These are phyloP conservation scores for Leptographium procerum DNA, from an alignment of 2,329 filamentous ascomycete genomes.

Conservation along the genomic window DNA sequence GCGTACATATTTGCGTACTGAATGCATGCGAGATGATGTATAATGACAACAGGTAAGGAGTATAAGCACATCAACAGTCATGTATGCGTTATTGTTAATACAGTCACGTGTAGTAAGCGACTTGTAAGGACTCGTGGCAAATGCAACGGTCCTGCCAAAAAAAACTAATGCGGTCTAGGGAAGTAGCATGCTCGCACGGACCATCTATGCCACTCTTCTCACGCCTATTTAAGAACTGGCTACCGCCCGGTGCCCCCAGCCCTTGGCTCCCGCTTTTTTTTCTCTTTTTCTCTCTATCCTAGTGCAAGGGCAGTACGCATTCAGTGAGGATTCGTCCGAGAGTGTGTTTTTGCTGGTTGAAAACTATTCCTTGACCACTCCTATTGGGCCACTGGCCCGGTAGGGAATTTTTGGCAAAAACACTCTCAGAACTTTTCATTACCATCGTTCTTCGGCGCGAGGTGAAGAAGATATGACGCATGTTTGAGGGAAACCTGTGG, in stretches of 20 bases:
- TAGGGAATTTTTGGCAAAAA: conserved; percentile 66
- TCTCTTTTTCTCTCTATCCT: conserved; percentile 39
- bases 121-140: neutral
- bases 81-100: neutral
- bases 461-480: conserved; percentile 33
- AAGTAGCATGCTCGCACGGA: conserved; percentile 14
- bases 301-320: conserved; percentile 71
- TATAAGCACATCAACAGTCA: too few relatives aligned
- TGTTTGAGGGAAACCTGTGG: neutral
- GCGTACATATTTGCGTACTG: too few relatives aligned
- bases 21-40: too few relatives aligned
- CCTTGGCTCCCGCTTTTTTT: conserved; percentile 12
- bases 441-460: conserved; percentile 30
- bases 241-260: neutral
- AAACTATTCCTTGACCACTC: conserved; percentile 76
- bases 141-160: neutral
- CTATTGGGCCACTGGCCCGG: conserved; percentile 52
- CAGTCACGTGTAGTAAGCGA: neutral
- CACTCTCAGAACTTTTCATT: conserved; percentile 33
- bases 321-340: conserved; percentile 75
- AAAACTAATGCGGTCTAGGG: neutral
- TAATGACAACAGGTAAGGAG: too few relatives aligned
- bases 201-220: conserved; percentile 1
- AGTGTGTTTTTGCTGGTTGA: conserved; percentile 84
- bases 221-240: conserved; percentile 10